Percentiles rank a stretch among this genome's conserved stretches.
Conservation (phyloP, 768 basidiomycete species). For the Stropharia rugosoannulata region DNA sequence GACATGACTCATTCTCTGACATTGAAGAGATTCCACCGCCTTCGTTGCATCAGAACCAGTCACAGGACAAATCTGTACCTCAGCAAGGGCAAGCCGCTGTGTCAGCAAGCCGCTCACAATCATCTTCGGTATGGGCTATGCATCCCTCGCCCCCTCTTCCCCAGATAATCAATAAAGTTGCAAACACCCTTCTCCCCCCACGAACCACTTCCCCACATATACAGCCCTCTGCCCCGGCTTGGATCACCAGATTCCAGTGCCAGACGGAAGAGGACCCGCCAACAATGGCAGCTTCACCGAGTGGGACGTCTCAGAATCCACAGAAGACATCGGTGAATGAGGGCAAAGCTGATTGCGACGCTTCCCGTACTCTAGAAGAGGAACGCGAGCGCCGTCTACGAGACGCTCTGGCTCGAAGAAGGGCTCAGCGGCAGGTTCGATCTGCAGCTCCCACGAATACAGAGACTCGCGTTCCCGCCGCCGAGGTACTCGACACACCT, state of each 20-base stretch:
- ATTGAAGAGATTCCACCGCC: constrained; percentile 49
- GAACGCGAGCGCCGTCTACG: neutral
- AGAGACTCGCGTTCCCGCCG: neutral
- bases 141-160: constrained; percentile 2
- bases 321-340: neutral
- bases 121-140: neutral
- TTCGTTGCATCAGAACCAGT: constrained; percentile 8
- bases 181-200: neutral
- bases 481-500: neutral
- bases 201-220: neutral
- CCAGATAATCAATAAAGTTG: neutral
- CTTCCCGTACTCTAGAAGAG: neutral
- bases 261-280: neutral
- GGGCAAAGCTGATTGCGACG: neutral
- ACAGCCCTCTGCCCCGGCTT: neutral
- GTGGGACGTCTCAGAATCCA: neutral
- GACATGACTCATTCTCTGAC: constrained; percentile 40
- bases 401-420: neutral
- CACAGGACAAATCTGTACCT: neutral
- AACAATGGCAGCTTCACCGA: neutral
- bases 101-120: constrained; percentile 15
- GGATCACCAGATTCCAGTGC: neutral
- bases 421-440: neutral
- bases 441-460: neutral
- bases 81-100: neutral